Conservation (phyloP, 2,329 filamentous ascomycete species). For the Madurella mycetomatis region DNA sequence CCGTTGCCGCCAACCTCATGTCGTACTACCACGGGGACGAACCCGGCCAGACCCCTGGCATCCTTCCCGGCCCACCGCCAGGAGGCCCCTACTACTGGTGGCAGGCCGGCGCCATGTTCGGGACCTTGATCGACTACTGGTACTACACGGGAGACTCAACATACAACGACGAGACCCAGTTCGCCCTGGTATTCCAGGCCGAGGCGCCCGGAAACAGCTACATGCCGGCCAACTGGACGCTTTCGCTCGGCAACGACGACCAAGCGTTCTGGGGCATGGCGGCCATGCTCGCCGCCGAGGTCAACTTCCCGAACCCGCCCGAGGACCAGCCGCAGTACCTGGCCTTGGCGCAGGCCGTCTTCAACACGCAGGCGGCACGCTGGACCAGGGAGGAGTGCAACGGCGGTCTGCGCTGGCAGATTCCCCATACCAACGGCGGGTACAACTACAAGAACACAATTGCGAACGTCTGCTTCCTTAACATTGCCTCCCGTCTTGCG, state of each 20-base stretch:
- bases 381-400: slow-evolving; percentile 55
- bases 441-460: slow-evolving; percentile 58
- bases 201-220: slow-evolving; percentile 27
- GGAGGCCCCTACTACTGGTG: slow-evolving; percentile 59
- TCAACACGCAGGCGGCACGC: slow-evolving; percentile 54
- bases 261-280: slow-evolving; percentile 63
- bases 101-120: slow-evolving; percentile 60
- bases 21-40: slow-evolving; percentile 43
- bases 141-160: slow-evolving; percentile 55
- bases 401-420: slow-evolving; percentile 58
- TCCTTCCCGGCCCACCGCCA: slow-evolving; percentile 45
- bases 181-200: slow-evolving; percentile 28
- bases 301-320: slow-evolving; percentile 52
- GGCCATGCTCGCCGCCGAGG: slow-evolving; percentile 50
- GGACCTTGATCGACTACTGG: slow-evolving; percentile 61
- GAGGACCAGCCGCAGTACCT: slow-evolving; percentile 46
- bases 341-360: slow-evolving; percentile 55
- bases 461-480: slow-evolving; percentile 40
- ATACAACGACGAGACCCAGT: slow-evolving; percentile 45
- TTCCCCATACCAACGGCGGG: slow-evolving; percentile 56
- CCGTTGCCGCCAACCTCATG: slow-evolving; percentile 42
- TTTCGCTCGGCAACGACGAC: slow-evolving; percentile 51
- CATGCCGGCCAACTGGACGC: slow-evolving; percentile 31
- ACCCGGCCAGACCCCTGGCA: slow-evolving; percentile 41
- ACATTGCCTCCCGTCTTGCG: slow-evolving; percentile 50